phyloP scores from a whole-genome alignment of 2,329 filamentous ascomycete genomes.

The Fusarium coicis region DNA sequence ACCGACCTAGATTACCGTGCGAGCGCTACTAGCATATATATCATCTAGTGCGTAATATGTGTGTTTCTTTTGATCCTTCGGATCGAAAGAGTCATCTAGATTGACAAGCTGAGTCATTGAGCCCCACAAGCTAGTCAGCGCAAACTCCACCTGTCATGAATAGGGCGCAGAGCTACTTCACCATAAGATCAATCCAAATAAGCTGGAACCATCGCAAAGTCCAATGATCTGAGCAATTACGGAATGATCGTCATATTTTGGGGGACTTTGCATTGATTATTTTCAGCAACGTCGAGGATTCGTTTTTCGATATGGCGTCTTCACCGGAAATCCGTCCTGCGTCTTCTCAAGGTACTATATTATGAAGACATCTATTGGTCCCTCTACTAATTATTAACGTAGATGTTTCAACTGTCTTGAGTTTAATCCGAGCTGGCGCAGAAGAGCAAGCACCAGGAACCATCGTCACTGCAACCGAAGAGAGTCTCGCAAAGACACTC shows the following conservation, averaged over 20 bases:
- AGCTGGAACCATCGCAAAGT: fast-evolving
- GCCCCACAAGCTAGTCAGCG: neutral
- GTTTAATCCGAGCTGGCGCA: neutral
- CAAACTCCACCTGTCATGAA: neutral
- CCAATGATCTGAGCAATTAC: neutral
- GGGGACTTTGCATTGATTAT: neutral
- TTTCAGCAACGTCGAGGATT: no score
- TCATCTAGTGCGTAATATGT: neutral
- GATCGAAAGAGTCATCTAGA: neutral
- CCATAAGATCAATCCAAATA: neutral
- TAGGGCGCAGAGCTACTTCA: neutral
- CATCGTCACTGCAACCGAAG: neutral
- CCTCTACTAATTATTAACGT: neutral
- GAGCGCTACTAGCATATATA: fast-evolving
- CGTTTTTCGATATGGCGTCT: neutral
- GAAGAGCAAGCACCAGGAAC: slow-evolving; percentile 2
- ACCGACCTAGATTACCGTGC: fast-evolving
- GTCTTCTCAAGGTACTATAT: neutral
- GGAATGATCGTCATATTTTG: fast-evolving
- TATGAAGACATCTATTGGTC: no score
- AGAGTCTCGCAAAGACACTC: neutral
- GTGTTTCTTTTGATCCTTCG: neutral
- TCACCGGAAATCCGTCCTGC: neutral
- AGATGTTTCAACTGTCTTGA: neutral
- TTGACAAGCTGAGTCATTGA: neutral